Base-by-base conservation (phyloP, 352 stramenopile genomes). In the Blastocystis sp. region DNA sequence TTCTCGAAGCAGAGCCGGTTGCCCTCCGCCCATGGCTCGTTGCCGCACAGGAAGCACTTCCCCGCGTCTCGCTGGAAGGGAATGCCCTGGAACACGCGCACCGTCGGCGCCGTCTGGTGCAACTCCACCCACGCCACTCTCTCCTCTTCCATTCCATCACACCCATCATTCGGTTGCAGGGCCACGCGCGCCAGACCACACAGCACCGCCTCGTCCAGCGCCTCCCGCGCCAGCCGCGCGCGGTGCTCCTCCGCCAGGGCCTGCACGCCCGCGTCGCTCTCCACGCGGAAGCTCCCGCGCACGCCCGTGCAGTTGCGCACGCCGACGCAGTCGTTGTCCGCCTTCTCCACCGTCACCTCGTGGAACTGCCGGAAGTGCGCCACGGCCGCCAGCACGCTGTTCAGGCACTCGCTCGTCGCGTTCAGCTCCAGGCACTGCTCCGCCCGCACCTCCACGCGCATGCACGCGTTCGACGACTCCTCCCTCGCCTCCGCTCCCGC, bases 221-320 rank as follows among this genome's bases (percentile, higher is more conserved):
- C 1, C 23, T 84, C 74, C 40, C 23, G 53, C 14, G 14, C 23
- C 53, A 67, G 17, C 19, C 3, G 11, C 2, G 1, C 5, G 14
- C 19, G 19, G 7, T 69, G 21, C 34, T 84, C 74, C 53, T 41
- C 48, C 52, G 28, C 40, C 9, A 84, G n/a, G 10, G 28, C 41
- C 11, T 28, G n/a, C 17, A 84, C 11, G 10, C 74, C 74, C n/a
- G 52, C 74, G 28, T 84, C 74, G 45, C 66, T 38, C 45, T 84
- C 38, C 1, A 84, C 21, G 4, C 60, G 23, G 7, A 56, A 62
- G 10, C 9, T 40, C 34, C 34, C 34, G 9, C 0, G 21, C 5
- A 67, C 2, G 38, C 74, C 74, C 21, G 53, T 67, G 53, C 19
- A 66, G 40, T 84, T 84, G 4, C 74, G 74, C 3, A 84, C 11